Conservation (phyloP, 768 basidiomycete genomes). For the Xerocomellus dryophilus region DNA sequence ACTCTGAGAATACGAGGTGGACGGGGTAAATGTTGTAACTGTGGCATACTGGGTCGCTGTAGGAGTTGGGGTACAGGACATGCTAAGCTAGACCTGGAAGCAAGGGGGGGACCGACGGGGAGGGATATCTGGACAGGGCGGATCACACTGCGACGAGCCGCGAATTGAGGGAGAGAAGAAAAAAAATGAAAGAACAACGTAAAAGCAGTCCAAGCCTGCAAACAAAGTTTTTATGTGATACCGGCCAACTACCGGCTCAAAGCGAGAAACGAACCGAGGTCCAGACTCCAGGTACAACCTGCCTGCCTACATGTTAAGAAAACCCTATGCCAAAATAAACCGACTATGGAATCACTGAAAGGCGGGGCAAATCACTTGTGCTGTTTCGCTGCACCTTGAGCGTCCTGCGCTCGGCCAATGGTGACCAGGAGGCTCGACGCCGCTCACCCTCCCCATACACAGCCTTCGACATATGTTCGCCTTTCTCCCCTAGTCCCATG, state of each 20-base stretch:
- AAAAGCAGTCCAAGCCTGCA: not conserved
- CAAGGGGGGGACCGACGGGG: not conserved
- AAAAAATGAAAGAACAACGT: not conserved
- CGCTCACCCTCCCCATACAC: conserved; percentile 9
- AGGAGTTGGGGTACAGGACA: conserved; percentile 43
- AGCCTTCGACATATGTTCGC: not conserved
- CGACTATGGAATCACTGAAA: conserved; percentile 75
- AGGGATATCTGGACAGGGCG: not conserved
- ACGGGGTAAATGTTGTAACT: conserved; percentile 33
- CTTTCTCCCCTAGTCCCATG: conserved; percentile 2
- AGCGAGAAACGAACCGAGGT: not conserved
- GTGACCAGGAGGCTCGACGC: conserved; percentile 29
- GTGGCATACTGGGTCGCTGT: conserved; percentile 43
- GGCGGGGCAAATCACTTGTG: conserved; percentile 18
- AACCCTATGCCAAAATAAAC: not conserved
- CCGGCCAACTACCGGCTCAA: not conserved
- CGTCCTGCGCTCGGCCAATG: conserved; percentile 22
- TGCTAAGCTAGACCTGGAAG: conserved; percentile 3
- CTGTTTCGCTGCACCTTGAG: conserved; percentile 21
- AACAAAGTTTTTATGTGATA: not conserved
- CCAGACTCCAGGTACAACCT: not conserved
- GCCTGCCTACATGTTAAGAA: not conserved
- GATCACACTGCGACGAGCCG: not conserved
- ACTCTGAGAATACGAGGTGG: conserved; percentile 39
- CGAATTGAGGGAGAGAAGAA: not conserved